Conservation (phyloP, 2,329 filamentous ascomycete genomes). For the Fusarium tuaranense region DNA sequence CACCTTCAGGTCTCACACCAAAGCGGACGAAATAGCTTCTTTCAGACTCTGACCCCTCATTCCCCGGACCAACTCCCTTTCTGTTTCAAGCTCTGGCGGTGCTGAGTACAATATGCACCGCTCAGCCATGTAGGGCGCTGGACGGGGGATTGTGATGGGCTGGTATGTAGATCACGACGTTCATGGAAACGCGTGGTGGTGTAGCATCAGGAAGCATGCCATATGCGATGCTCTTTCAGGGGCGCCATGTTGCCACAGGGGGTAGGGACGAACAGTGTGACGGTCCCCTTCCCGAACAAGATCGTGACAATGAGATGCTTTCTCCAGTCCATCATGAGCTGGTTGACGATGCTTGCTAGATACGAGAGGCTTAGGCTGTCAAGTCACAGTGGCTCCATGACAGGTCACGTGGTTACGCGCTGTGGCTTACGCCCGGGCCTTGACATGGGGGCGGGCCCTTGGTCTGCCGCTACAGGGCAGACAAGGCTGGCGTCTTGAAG, state of each 20-base stretch:
- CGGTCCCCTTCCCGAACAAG: neutral
- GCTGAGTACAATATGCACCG: neutral
- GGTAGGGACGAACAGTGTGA: neutral
- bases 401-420: slow-evolving; percentile 42
- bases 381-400: neutral
- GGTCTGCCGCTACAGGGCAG: slow-evolving; percentile 10
- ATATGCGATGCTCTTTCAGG: slow-evolving; percentile 6
- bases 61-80: neutral
- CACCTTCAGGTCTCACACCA: neutral
- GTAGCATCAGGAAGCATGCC: slow-evolving; percentile 14
- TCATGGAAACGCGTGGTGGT: slow-evolving; percentile 4
- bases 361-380: neutral
- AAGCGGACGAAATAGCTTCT: neutral
- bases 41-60: neutral
- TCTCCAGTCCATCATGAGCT: neutral
- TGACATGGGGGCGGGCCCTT: slow-evolving; percentile 6
- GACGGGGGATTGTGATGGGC: neutral
- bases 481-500: slow-evolving; percentile 34
- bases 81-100: slow-evolving; percentile 14
- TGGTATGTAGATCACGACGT: slow-evolving; percentile 31
- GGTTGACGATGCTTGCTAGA: neutral
- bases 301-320: slow-evolving; percentile 8
- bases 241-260: slow-evolving; percentile 16
- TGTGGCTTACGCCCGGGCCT: slow-evolving; percentile 36
- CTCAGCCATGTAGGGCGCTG: slow-evolving; percentile 8